These are phyloP conservation scores for Linaria vulgaris DNA, from an alignment of 257 asterid genomes.

Conservation along the genomic window DNA sequence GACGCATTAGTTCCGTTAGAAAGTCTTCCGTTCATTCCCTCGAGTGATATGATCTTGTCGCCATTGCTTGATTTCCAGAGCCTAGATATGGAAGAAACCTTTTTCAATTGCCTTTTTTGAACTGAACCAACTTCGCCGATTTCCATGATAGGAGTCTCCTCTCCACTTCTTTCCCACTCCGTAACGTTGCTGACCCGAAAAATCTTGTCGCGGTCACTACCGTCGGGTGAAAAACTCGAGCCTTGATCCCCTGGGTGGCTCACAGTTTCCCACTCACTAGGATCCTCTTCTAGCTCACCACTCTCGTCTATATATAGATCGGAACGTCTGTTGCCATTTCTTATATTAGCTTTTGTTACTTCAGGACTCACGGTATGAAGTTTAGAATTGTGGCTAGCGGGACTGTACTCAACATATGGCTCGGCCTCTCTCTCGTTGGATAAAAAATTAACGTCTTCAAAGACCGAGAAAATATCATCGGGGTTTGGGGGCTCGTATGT, in stretches of 20 bases:
- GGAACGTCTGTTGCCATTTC: constrained; percentile 28
- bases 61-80: constrained; percentile 56
- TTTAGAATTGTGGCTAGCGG: constrained; percentile 41
- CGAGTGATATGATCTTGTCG: constrained; percentile 43
- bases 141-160: constrained; percentile 45
- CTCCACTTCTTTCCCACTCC: constrained; percentile 38
- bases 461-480: constrained; percentile 49
- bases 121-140: constrained; percentile 40
- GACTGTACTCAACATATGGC: constrained; percentile 40
- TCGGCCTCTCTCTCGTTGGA: constrained; percentile 39
- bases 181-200: constrained; percentile 31
- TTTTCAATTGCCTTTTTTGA: constrained; percentile 42
- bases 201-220: constrained; percentile 35
- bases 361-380: constrained; percentile 41
- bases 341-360: constrained; percentile 29
- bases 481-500: constrained; percentile 51
- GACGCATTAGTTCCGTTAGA: constrained; percentile 45
- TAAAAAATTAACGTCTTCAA: constrained; percentile 48
- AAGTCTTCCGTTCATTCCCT: constrained; percentile 45
- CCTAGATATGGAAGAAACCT: constrained; percentile 52
- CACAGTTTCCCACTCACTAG: constrained; percentile 66
- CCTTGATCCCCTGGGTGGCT: constrained; percentile 57
- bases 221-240: constrained; percentile 52
- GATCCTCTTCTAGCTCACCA: constrained; percentile 52
- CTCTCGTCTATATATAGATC: constrained; percentile 37